A percentile compares a stretch with the other conserved stretches of the same genome.
phyloP scores from a whole-genome alignment of 2,329 filamentous ascomycete species.

The Aspergillus sp. region DNA sequence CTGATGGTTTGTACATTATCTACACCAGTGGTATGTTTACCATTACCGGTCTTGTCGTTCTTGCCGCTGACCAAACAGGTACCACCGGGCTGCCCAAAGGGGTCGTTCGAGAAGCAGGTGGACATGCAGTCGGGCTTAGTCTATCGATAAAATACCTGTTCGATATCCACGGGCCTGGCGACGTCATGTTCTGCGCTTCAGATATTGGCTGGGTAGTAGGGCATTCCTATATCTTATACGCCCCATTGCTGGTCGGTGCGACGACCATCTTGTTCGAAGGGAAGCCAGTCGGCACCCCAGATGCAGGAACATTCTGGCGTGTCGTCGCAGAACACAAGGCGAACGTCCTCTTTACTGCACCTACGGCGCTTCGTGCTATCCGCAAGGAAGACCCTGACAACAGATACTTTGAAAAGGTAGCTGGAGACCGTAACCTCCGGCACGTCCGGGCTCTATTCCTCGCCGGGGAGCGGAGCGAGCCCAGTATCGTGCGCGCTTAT shows the following conservation, averaged over 20 bases:
- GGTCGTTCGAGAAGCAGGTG: constrained; percentile 77
- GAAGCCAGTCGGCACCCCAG: constrained; percentile 87
- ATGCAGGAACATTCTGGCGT: constrained; percentile 85
- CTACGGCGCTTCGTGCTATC: constrained; percentile 83
- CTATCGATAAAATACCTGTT: constrained; percentile 82
- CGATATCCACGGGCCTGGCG: constrained; percentile 76
- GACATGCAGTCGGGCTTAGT: constrained; percentile 81
- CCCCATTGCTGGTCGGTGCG: constrained; percentile 78
- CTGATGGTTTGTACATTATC: constrained; percentile 83
- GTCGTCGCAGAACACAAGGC: constrained; percentile 82
- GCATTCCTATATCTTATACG: constrained; percentile 86
- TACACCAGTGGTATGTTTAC: constrained; percentile 65
- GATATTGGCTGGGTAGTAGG: constrained; percentile 94
- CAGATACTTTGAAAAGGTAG: constrained; percentile 61
- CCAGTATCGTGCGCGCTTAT: constrained; percentile 78
- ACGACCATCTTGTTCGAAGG: constrained; percentile 88
- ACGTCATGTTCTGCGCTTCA: constrained; percentile 76
- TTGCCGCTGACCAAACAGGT: constrained; percentile 40
- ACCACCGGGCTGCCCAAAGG: constrained; percentile 84
- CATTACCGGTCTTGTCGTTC: neutral
- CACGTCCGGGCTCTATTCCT: constrained; percentile 75
- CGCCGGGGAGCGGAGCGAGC: constrained; percentile 86
- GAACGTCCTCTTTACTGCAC: constrained; percentile 81
- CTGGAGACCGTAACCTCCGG: constrained; percentile 68
- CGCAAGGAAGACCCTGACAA: constrained; percentile 81